Percentiles rank a stretch among this genome's conserved stretches.
phyloP scores from a whole-genome alignment of 352 stramenopile species.

The Pythium dissimile region DNA sequence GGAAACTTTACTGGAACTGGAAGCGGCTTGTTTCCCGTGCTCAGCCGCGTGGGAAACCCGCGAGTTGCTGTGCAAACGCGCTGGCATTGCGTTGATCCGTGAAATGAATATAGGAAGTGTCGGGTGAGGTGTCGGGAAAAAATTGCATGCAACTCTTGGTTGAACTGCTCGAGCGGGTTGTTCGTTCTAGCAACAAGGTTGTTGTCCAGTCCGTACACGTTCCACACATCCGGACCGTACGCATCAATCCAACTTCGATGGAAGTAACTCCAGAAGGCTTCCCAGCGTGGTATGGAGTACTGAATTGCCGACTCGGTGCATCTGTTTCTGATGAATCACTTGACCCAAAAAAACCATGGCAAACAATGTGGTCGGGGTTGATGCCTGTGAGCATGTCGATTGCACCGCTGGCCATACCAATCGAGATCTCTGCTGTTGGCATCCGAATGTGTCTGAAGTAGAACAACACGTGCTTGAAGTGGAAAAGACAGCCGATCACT shows the following conservation, averaged over 20 bases:
- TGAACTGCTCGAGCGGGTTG: constrained; percentile 9
- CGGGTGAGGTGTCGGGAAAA: constrained; percentile 3
- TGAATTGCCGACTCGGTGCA: background rate
- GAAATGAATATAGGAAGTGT: background rate
- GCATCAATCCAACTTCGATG: background rate
- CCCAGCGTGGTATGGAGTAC: background rate
- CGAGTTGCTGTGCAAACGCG: background rate
- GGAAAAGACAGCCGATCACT: background rate
- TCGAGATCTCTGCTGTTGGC: background rate
- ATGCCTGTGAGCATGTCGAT: constrained; percentile 8
- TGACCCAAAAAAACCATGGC: background rate
- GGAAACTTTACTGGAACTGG: background rate
- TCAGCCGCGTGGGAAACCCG: background rate
- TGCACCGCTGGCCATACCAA: background rate
- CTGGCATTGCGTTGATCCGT: background rate
- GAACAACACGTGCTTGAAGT: background rate
- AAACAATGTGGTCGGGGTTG: background rate
- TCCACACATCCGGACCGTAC: background rate
- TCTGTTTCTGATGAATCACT: background rate
- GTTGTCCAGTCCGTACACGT: background rate
- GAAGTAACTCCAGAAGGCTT: background rate
- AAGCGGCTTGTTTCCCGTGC: background rate
- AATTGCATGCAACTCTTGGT: background rate
- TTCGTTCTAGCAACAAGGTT: constrained; percentile 1
- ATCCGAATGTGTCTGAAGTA: no score